A percentile compares a stretch with the other conserved stretches of the same genome.
Evolutionary conservation across 2,329 filamentous ascomycete species (phyloP).

Genomic region (Lachnellula cervina): DNA sequence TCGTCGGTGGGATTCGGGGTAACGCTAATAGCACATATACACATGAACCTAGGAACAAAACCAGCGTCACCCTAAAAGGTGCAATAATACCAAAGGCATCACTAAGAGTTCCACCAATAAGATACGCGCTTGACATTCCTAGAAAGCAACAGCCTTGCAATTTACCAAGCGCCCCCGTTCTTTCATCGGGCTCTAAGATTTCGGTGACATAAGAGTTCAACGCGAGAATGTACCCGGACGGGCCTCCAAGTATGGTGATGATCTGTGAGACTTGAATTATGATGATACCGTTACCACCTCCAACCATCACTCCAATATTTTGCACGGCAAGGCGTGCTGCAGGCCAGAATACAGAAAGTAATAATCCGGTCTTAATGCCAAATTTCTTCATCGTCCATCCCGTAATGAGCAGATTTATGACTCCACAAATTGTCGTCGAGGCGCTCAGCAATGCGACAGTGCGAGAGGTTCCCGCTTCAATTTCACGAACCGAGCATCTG

Average conservation of each 20-base stretch:
- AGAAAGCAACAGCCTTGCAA: conserved; percentile 65
- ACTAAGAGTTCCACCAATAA: conserved; percentile 60
- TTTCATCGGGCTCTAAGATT: conserved; percentile 51
- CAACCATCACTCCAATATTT: conserved; percentile 58
- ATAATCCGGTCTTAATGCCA: conserved; percentile 57
- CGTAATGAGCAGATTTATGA: conserved; percentile 62
- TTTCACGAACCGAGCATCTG: conserved; percentile 55
- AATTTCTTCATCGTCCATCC: conserved; percentile 62
- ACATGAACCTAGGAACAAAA: conserved; percentile 45
- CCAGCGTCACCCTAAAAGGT: conserved; percentile 60
- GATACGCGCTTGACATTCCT: conserved; percentile 58
- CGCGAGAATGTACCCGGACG: conserved; percentile 63
- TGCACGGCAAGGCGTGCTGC: conserved; percentile 60
- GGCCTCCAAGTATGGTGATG: conserved; percentile 64
- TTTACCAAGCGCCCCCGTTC: conserved; percentile 61
- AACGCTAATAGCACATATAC: conserved; percentile 39
- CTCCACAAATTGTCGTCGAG: conserved; percentile 63
- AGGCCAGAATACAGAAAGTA: conserved; percentile 60
- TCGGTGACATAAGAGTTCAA: conserved; percentile 66
- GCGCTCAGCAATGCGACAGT: conserved; percentile 62
- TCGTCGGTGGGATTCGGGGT: conserved; percentile 45
- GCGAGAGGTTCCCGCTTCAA: conserved; percentile 59
- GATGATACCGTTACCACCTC: conserved; percentile 57
- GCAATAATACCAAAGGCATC: conserved; percentile 58
- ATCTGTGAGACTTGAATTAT: conserved; percentile 64